Evolutionary conservation across 1,139 yeast species (phyloP).

Genomic region (Lodderomyces metapsilosis): DNA sequence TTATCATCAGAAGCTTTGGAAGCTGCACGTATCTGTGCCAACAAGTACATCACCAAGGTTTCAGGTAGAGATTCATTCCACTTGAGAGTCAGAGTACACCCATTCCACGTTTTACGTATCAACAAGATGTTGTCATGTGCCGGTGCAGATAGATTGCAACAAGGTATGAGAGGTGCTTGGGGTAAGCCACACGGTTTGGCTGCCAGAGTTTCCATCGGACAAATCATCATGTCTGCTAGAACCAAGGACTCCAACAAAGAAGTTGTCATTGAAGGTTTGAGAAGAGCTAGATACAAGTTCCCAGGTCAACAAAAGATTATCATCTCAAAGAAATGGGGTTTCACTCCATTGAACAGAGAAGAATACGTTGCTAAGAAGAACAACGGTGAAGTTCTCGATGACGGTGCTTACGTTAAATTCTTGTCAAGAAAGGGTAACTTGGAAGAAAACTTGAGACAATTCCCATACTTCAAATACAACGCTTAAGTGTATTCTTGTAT

Average conservation of each 20-base stretch:
- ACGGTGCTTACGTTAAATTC: slow-evolving; percentile 99
- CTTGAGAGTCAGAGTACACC: slow-evolving; percentile 99
- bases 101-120: slow-evolving; percentile 99
- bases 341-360: slow-evolving; percentile 98
- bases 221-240: slow-evolving; percentile 96
- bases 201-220: slow-evolving; percentile 99
- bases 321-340: slow-evolving; percentile 99
- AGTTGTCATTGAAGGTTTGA: slow-evolving; percentile 96
- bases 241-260: slow-evolving; percentile 98
- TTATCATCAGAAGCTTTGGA: slow-evolving; percentile 99
- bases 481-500: slow-evolving; percentile 25
- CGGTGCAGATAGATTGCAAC: slow-evolving; percentile 99
- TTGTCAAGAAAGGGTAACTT: slow-evolving; percentile 94
- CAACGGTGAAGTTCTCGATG: slow-evolving; percentile 98
- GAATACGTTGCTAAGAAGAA: slow-evolving; percentile 93
- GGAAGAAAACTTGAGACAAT: slow-evolving; percentile 85
- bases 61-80: slow-evolving; percentile 99
- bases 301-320: slow-evolving; percentile 99
- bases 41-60: slow-evolving; percentile 96
- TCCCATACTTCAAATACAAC: slow-evolving; percentile 85
- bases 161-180: slow-evolving; percentile 99
- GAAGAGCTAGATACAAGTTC: slow-evolving; percentile 99
- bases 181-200: slow-evolving; percentile 99
- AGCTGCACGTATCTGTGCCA: slow-evolving; percentile 99
- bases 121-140: slow-evolving; percentile 99